Evolutionary conservation across 352 stramenopile species (phyloP).

Genomic region (Phytophthora sojae): DNA sequence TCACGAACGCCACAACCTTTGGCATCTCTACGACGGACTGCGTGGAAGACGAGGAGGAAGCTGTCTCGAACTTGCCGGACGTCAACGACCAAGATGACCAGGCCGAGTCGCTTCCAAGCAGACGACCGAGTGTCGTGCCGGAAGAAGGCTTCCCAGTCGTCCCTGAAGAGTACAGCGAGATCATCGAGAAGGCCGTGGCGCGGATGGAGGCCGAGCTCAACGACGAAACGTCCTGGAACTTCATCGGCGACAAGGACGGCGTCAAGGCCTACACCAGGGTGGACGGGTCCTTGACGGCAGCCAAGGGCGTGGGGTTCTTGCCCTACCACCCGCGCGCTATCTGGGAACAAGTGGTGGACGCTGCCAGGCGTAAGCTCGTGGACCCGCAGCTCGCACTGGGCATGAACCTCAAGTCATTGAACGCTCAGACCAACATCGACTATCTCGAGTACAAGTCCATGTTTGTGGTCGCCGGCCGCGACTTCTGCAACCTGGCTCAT

Average conservation of each 20-base stretch:
- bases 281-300: conserved; percentile 68
- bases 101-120: conserved; percentile 18
- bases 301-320: conserved; percentile 63
- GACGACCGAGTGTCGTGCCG: conserved; percentile 31
- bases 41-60: conserved; percentile 54
- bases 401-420: conserved; percentile 47
- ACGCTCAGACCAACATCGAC: conserved; percentile 72
- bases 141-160: conserved; percentile 56
- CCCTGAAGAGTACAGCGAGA: conserved; percentile 58
- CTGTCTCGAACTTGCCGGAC: conserved; percentile 28
- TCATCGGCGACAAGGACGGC: conserved; percentile 75
- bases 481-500: conserved; percentile 79
- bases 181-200: conserved; percentile 64
- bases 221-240: conserved; percentile 63
- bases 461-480: conserved; percentile 74
- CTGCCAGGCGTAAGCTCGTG: conserved; percentile 56
- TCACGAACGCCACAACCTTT: conserved; percentile 64
- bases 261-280: conserved; percentile 75
- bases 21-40: conserved; percentile 51
- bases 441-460: conserved; percentile 86
- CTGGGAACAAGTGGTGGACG: conserved; percentile 47
- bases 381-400: conserved; percentile 64
- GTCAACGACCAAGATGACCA: conserved; percentile 29
- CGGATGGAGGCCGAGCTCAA: conserved; percentile 70
- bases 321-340: conserved; percentile 63